Percentiles rank a stretch among this genome's conserved stretches.
Conservation (phyloP, 148 eudicot species). For the Pharnaceum exiguum region DNA sequence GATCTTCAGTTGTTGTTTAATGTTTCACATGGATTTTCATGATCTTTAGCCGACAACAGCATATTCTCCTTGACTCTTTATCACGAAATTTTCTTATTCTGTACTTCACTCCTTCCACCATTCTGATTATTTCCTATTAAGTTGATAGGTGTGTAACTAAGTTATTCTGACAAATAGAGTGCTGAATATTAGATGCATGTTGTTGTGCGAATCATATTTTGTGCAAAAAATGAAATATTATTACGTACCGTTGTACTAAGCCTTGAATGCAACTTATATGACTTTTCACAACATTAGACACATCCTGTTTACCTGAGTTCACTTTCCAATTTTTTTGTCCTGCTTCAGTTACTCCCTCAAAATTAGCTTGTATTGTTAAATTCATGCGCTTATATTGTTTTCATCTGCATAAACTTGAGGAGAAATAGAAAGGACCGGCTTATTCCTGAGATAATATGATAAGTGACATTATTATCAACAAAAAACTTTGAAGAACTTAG, state of each 20-base stretch:
- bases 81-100: constrained; percentile 9
- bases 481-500: constrained; percentile 14
- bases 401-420: too few species aligned
- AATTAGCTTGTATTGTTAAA: too few species aligned
- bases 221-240: background rate
- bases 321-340: too few species aligned
- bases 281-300: too few species aligned
- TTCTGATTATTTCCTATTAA: constrained; percentile 13
- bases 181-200: constrained; percentile 1
- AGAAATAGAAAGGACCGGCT: too few species aligned
- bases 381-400: too few species aligned
- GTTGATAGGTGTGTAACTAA: constrained; percentile 5
- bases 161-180: constrained; percentile 10
- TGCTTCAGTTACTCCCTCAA: too few species aligned
- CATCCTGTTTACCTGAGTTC: too few species aligned
- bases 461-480: background rate
- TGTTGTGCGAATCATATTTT: too few species aligned
- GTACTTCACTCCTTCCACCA: background rate
- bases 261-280: too few species aligned
- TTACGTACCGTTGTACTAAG: background rate
- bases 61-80: constrained; percentile 21
- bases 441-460: background rate
- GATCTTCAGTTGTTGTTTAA: constrained; percentile 20
- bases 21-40: constrained; percentile 37
- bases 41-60: constrained; percentile 30